phyloP scores from a whole-genome alignment of 371 early-diverging fungal genomes.

The Syncephalastrum sp. region DNA sequence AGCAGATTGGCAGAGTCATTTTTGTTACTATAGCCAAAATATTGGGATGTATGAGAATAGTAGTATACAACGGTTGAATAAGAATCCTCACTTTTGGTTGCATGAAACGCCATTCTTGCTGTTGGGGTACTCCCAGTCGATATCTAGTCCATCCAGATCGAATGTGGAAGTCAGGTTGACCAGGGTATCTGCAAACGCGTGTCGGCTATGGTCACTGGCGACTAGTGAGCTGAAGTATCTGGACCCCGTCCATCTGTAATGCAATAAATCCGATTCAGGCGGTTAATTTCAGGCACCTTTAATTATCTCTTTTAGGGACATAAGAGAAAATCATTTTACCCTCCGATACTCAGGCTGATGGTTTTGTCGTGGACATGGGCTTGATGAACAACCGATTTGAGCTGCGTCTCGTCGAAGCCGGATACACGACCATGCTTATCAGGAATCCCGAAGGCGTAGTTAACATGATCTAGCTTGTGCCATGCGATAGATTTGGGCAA shows the following conservation, averaged over 20 bases:
- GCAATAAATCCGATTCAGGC: no score
- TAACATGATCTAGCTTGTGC: conserved; percentile 34
- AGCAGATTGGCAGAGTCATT: conserved; percentile 54
- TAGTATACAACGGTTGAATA: background rate
- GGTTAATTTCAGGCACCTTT: background rate
- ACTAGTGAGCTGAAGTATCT: conserved; percentile 31
- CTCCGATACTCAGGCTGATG: conserved; percentile 39
- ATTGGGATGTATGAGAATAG: background rate
- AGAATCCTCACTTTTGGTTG: conserved; percentile 25
- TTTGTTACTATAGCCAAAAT: conserved; percentile 7
- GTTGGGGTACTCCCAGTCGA: conserved; percentile 57
- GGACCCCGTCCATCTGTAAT: conserved; percentile 41
- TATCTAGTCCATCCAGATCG: conserved; percentile 58
- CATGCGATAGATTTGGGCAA: conserved; percentile 27
- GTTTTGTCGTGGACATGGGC: conserved; percentile 35
- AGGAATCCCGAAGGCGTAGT: conserved; percentile 41
- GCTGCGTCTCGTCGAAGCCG: conserved; percentile 13
- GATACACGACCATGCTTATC: conserved; percentile 21
- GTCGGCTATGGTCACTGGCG: conserved; percentile 5
- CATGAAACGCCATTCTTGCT: conserved; percentile 32
- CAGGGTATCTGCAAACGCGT: conserved; percentile 24
- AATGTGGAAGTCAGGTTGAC: conserved; percentile 32
- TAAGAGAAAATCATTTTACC: conserved; percentile 12
- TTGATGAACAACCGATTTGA: conserved; percentile 25
- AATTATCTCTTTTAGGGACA: no score